These are phyloP conservation scores for Euphorbia tirucalli DNA, from an alignment of 345 rosid genomes.

Conservation along the genomic window DNA sequence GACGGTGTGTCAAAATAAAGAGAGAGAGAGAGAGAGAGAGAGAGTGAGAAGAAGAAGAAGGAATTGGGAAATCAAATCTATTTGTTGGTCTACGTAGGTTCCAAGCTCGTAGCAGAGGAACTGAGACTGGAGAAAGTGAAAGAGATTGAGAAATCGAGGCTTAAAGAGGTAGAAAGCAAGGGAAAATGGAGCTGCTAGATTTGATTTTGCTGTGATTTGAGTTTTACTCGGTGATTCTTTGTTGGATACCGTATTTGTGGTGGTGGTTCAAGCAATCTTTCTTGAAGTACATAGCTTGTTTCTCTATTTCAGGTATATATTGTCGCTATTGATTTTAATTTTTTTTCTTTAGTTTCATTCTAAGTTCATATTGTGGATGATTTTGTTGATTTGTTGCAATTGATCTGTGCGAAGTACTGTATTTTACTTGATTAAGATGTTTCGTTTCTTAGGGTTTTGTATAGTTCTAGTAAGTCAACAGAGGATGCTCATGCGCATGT, in stretches of 20 bases:
- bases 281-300: background rate
- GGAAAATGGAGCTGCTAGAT: constrained; percentile 12
- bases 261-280: background rate
- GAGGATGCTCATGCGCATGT: background rate
- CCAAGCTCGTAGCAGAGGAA: background rate
- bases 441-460: background rate
- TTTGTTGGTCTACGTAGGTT: background rate
- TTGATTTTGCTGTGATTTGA: background rate
- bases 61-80: background rate
- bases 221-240: background rate
- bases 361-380: background rate
- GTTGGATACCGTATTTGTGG: background rate
- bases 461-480: background rate
- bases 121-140: background rate
- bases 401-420: constrained; percentile 2
- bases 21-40: background rate
- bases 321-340: background rate
- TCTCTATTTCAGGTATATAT: constrained; percentile 3
- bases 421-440: background rate
- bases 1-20: too few species aligned
- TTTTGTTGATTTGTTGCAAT: constrained; percentile 2
- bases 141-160: background rate
- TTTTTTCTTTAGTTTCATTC: background rate
- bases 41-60: background rate
- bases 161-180: background rate